These are phyloP conservation scores for Eucalyptus grandis DNA, from an alignment of 345 rosid species.

Conservation along the genomic window DNA sequence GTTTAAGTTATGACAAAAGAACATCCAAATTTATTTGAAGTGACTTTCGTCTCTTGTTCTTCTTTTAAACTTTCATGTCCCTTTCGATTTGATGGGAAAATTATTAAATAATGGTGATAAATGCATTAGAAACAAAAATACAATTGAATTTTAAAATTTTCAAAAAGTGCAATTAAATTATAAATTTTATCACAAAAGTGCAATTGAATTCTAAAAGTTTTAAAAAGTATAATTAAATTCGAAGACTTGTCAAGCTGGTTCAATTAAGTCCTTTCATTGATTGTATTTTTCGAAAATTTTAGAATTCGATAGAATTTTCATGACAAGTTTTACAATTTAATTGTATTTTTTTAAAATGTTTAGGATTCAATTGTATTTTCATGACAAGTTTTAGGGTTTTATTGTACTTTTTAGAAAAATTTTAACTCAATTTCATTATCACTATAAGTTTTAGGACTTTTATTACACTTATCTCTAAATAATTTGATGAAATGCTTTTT, in stretches of 20 bases:
- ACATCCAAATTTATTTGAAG: background rate
- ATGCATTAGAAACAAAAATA: no score
- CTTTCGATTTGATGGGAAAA: background rate
- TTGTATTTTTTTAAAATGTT: no score
- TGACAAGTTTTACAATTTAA: no score
- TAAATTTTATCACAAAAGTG: no score
- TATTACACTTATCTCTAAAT: no score
- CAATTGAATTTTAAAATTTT: accelerated
- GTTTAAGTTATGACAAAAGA: background rate
- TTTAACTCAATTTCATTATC: no score
- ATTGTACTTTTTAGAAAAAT: accelerated
- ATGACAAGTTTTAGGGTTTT: no score
- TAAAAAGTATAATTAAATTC: no score
- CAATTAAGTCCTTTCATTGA: accelerated
- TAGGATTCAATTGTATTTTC: accelerated
- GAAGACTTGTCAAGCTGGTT: accelerated
- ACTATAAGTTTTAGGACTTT: no score
- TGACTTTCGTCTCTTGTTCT: background rate
- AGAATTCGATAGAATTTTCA: no score
- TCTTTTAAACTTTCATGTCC: background rate
- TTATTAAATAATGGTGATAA: background rate
- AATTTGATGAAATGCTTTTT: background rate
- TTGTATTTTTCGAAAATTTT: no score
- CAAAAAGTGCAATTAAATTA: no score
- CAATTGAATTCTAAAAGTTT: accelerated